Base-by-base conservation (phyloP, 140 eudicot species). In the Ambrosia hybrid region DNA sequence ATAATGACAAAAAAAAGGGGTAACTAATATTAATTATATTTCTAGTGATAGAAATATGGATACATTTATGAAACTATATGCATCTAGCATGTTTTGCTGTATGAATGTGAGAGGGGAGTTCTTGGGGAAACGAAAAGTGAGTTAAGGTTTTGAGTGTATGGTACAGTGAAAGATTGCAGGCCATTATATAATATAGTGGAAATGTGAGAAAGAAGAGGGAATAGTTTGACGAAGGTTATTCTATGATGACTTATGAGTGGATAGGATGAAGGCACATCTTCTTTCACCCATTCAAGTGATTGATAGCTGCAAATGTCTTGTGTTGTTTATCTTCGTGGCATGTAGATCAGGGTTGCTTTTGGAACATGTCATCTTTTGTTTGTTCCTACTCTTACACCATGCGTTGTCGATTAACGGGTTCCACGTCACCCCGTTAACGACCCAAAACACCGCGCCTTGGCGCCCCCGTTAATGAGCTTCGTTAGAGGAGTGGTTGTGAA, bases 241-340 rank as follows among this genome's bases (percentile, higher is more conserved):
- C 60, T 33, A 14, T 60, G 65, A 9, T 58, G 37, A 57, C 37
- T 53, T 37, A 69, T 78, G 77, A 72, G 72, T 80, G 85, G 85
- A 76, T 79, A 63, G 84, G 81, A 83, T 71, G 76, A 67, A 67
- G 69, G 41, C 66, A 71, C 72, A 41, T 76, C 57, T 38, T 34
- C 46, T 67, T 75, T 62, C 71, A 63, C 82, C 63, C 33, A 73
- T 76, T 76, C 85, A 79, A 66, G 84, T 79, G 83, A 75, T 63
- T 64, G 78, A 49, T 65, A 41, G 77, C 80, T 79, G 76, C 68
- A 30, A 39, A 52, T 66, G 41, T 6, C 66, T 30, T 75, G 67
- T 66, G 65, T 30, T 73, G 26, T 53, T 65, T 51, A 70, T 70
- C 59, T 66, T 38, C 65, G 46, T 71, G 74, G 66, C 3, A 60